Percentiles rank a stretch among this genome's conserved stretches.
Evolutionary conservation across 2,329 filamentous ascomycete genomes (phyloP).

Genomic region (Hymenoscyphus infarciens): DNA sequence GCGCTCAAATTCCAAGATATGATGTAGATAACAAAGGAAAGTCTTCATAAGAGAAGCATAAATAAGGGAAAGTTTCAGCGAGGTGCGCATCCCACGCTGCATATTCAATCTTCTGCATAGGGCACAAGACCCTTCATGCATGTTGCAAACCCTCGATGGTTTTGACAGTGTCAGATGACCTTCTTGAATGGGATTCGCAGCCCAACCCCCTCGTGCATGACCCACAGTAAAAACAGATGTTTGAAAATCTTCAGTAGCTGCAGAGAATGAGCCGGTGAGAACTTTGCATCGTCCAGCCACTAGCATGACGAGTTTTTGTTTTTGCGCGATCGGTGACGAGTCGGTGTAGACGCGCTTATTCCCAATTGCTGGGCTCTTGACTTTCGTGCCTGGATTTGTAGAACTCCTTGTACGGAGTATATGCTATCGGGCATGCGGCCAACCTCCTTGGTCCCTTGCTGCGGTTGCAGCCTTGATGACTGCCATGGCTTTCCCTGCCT

Average conservation of each 20-base stretch:
- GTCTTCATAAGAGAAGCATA: not conserved
- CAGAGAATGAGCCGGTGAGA: not conserved
- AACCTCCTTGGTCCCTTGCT: not conserved
- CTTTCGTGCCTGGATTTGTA: not conserved
- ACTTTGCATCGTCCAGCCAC: not conserved
- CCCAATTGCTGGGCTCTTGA: not conserved
- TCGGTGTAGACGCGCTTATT: not conserved
- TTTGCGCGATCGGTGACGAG: not conserved
- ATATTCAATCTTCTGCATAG: not conserved
- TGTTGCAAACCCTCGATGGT: not conserved
- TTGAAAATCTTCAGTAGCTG: not conserved
- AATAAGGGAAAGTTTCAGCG: constrained; percentile 1
- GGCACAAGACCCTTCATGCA: constrained; percentile 1
- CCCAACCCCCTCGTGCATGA: not conserved
- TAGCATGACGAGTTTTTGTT: not conserved
- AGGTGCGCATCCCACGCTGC: not conserved
- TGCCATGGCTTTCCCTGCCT: not conserved
- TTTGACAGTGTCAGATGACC: not conserved
- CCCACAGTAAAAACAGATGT: not conserved
- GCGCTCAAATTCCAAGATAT: not conserved
- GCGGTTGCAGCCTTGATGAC: not conserved
- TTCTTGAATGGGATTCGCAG: not conserved
- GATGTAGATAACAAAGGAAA: not conserved
- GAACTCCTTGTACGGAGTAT: too few species aligned
- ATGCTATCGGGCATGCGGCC: not conserved